Evolutionary conservation across 768 basidiomycete genomes (phyloP).

Genomic region (Gymnopilus junonius): DNA sequence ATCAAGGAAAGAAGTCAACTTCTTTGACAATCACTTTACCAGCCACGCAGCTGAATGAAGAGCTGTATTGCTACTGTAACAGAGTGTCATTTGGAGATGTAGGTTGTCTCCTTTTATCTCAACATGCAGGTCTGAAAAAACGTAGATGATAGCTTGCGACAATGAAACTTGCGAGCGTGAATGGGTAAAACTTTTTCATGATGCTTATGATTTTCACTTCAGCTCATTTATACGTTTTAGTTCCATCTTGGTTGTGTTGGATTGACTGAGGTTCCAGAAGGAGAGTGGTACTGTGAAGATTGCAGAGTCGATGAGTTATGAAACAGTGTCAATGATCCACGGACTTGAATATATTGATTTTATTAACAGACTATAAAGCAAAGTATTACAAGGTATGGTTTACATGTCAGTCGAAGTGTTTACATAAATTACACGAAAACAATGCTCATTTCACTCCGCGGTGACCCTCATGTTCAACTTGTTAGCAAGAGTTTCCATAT

Average conservation of each 20-base stretch:
- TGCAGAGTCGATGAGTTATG: constrained; percentile 49
- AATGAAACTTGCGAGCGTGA: constrained; percentile 68
- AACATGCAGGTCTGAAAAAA: constrained; percentile 10
- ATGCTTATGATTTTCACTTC: not conserved
- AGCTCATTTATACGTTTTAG: constrained; percentile 38
- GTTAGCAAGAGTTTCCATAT: constrained; percentile 86
- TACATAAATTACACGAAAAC: not conserved
- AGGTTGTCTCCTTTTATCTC: constrained; percentile 28
- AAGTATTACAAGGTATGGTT: not conserved
- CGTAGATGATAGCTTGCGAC: constrained; percentile 89
- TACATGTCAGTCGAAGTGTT: not conserved
- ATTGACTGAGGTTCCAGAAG: constrained; percentile 59
- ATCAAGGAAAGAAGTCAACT: constrained; percentile 25
- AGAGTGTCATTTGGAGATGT: constrained; percentile 82
- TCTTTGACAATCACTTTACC: constrained; percentile 43
- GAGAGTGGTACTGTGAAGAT: constrained; percentile 75
- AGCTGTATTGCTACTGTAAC: constrained; percentile 81
- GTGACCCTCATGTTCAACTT: constrained; percentile 66
- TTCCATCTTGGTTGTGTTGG: constrained; percentile 77
- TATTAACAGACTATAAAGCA: not conserved
- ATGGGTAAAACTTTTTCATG: constrained; percentile 68
- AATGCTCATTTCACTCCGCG: constrained; percentile 21
- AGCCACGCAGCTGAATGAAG: constrained; percentile 44
- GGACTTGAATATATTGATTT: not conserved
- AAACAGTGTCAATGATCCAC: not conserved